Evolutionary conservation across 148 eudicot genomes (phyloP).

Genomic region (Rhododendron williamsianum): DNA sequence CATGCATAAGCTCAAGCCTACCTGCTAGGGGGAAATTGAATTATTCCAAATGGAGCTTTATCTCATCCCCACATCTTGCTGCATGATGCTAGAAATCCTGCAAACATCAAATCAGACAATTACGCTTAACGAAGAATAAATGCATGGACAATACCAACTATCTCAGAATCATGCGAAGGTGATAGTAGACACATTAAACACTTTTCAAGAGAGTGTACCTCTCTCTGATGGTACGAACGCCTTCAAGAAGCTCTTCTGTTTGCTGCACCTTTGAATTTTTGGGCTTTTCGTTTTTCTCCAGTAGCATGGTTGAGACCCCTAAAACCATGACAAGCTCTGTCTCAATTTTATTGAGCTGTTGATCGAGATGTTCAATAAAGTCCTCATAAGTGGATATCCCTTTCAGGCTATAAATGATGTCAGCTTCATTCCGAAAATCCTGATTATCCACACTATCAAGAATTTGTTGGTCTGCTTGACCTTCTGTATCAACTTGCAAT

Average conservation of each 20-base stretch:
- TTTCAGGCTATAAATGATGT: constrained; percentile 16
- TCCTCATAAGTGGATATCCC: constrained; percentile 49
- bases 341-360: constrained; percentile 54
- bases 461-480: constrained; percentile 8
- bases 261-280: constrained; percentile 39
- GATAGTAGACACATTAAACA: background rate
- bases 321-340: constrained; percentile 42
- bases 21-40: background rate
- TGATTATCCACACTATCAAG: constrained; percentile 12
- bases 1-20: background rate
- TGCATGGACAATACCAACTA: background rate
- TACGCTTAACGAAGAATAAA: too few species aligned
- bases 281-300: constrained; percentile 35
- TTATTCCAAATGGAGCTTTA: constrained; percentile 7
- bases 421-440: constrained; percentile 13
- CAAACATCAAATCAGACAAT: constrained; percentile 5
- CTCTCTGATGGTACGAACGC: constrained; percentile 42
- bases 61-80: background rate
- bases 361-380: constrained; percentile 50
- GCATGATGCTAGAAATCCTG: constrained; percentile 34
- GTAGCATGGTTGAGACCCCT: constrained; percentile 29
- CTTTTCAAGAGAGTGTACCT: constrained; percentile 35
- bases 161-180: background rate
- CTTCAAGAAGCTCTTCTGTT: constrained; percentile 44
- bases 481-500: constrained; percentile 10